Evolutionary conservation across 371 early-diverging fungal genomes (phyloP), one percentile per base, ranked within the genome.

Genomic region (Mortierella polycephala): DNA sequence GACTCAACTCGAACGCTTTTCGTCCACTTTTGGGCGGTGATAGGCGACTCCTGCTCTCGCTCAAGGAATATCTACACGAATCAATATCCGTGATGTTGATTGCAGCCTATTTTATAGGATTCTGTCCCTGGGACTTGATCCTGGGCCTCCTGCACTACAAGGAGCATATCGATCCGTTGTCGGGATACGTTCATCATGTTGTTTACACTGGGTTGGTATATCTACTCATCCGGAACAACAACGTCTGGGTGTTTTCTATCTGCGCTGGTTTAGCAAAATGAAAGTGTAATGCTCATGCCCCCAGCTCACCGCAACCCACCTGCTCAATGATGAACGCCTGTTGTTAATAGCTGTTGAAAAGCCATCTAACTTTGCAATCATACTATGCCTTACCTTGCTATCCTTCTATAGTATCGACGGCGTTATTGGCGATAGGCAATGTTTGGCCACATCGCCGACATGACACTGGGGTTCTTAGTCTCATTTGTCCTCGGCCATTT

Each of bases 161-260:
- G 16, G 54, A 52, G 10, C 58, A 69, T 1, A 16, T 57, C 16
- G 58, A 57, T n/a, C 58, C 44, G 4, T 18, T 63, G 30, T 84
- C 85, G 7, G 85, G 84, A 12, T 85, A 86, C 86, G 63, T 83
- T 12, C 86, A 88, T 62, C 88, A 88, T 61, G 65, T 83, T 18
- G 71, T 67, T 16, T 86, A 88, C 63, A 42, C 20, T 16, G n/a
- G 40, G 16, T 23, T 71, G 0, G 44, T 50, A 1, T 59, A 40
- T 45, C 55, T 41, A 0, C 2, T 65, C 55, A 12, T 21, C 18
- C 2, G 41, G 13, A 30, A 30, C 13, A 53, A 60, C 13, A n/a
- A 37, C 6, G 20, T 65, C 9, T 60, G 42, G n/a, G 11, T 64
- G 23, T 71, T 54, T 60, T 37, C 52, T 12, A 30, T 64, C 18